Percentiles rank a stretch among this genome's conserved stretches.
Conservation (phyloP, 352 stramenopile species). For the Globisporangium paddicum region DNA sequence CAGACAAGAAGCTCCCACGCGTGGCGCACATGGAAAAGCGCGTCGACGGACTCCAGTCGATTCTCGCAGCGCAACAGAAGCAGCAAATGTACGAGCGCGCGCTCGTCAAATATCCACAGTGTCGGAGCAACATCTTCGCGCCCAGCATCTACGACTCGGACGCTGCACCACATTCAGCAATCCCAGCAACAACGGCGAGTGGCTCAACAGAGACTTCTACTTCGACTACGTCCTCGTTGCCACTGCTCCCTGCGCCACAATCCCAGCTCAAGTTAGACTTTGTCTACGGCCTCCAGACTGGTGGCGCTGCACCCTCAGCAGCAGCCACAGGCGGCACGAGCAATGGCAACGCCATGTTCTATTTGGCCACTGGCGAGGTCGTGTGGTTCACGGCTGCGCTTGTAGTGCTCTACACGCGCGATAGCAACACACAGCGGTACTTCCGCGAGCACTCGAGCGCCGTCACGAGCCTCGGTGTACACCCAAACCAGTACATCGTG, state of each 20-base stretch:
- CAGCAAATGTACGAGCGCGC: constrained; percentile 62
- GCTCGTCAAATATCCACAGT: constrained; percentile 58
- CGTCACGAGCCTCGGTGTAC: constrained; percentile 45
- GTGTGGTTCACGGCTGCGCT: constrained; percentile 58
- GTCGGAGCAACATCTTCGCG: constrained; percentile 59
- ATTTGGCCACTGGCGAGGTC: constrained; percentile 53
- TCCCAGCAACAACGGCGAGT: neutral
- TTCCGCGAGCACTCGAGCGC: constrained; percentile 61
- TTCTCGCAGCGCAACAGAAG: constrained; percentile 48
- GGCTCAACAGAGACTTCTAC: neutral
- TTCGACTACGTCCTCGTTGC: neutral
- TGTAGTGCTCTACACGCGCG: constrained; percentile 54
- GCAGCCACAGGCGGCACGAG: constrained; percentile 11
- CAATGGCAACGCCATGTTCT: constrained; percentile 45
- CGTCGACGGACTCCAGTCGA: constrained; percentile 27
- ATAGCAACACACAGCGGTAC: constrained; percentile 44
- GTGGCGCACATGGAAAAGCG: constrained; percentile 71
- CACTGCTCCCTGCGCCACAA: constrained; percentile 19
- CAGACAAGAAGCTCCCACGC: constrained; percentile 67
- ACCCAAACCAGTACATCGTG: constrained; percentile 57
- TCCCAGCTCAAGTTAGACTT: constrained; percentile 52
- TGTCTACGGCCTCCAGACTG: constrained; percentile 53
- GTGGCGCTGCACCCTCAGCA: constrained; percentile 11
- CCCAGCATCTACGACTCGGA: constrained; percentile 42
- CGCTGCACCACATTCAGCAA: neutral